Evolutionary conservation across 177 flowering plant species (phyloP), one percentile per base, ranked within the genome.

Genomic region (Vitis hybrid): DNA sequence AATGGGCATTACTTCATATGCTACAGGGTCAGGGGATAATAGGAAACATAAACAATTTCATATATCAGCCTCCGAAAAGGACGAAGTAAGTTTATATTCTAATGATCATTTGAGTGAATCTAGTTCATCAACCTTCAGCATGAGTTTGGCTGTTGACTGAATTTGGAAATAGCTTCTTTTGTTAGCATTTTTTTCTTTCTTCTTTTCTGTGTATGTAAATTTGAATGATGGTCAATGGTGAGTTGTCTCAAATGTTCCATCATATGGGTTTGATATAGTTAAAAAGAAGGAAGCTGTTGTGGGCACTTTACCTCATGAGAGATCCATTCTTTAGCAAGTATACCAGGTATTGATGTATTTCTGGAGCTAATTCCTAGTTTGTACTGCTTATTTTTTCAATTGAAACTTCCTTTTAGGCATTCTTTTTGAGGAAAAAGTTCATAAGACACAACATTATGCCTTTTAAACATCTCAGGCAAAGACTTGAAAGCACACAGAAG

Each of bases 231-330:
- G 30, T 41, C 46, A 41, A 41, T 41, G 6, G 46, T 41, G 9
- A 8, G 46, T 41, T 41, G 1, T 41, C 8, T 41, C 46, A 4
- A 4, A 41, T 41, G 46, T 50, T 58, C 21, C 15, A 24, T 35
- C 3, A 46, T 65, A 51, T 70, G 60, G 59, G 17, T 51, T 61
- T 75, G 72, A 61, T 78, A 55, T 80, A 95, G 99, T 57, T 92
- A 4, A 90, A 72, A 75, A 88, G 99, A 74, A 77, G 99, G 79
- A 93, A 89, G 83, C 61, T 95, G 64, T 72, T 93, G 64, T 92
- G 90, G 96, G 98, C 92, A 59, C 86, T 93, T 71, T 95, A 95
- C 80, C 82, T 95, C 65, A 90, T 95, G 99, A 84, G 99, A 82
- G 99, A 95, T 85, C 99, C 99, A 56, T 95, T 93, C 79, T 95